phyloP scores from a whole-genome alignment of 1,139 yeast species.

The Sugiyamaella neomexicana region DNA sequence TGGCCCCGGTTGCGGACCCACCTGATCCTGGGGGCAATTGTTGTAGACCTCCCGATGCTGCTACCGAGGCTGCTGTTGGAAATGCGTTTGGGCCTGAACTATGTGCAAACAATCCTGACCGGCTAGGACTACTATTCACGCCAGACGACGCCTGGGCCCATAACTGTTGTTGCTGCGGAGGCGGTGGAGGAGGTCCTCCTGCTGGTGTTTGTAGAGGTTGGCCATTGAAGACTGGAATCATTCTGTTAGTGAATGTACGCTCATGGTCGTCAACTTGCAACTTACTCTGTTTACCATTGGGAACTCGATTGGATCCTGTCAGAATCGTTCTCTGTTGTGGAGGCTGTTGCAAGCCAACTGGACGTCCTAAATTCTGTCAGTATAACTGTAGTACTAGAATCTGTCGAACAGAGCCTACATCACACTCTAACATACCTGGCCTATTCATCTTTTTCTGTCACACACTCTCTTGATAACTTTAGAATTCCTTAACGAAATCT shows the following conservation, averaged over 20 bases:
- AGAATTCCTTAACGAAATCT: not conserved
- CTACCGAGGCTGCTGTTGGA: conserved; percentile 19
- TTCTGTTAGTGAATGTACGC: not conserved
- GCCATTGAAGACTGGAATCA: conserved; percentile 5
- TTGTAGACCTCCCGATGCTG: conserved; percentile 13
- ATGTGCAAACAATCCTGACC: not conserved
- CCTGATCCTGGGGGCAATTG: conserved; percentile 18
- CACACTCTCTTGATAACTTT: not conserved
- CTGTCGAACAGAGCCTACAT: too few relatives aligned
- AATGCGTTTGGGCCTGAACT: conserved; percentile 10
- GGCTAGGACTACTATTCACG: conserved; percentile 9
- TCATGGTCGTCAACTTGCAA: not conserved
- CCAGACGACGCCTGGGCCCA: conserved; percentile 10
- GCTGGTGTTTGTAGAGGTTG: conserved; percentile 7
- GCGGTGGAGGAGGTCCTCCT: conserved; percentile 1
- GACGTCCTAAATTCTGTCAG: conserved; percentile 7
- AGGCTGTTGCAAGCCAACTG: conserved; percentile 12
- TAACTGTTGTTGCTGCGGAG: conserved; percentile 10
- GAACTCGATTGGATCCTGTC: conserved; percentile 8
- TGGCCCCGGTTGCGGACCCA: conserved; percentile 1
- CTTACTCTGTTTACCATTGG: conserved; percentile 17
- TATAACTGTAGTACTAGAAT: too few relatives aligned
- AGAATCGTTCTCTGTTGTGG: conserved; percentile 13
- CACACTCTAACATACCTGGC: conserved; percentile 5
- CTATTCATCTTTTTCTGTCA: conserved; percentile 6